These are phyloP conservation scores for Rutstroemia sp. DNA, from an alignment of 2,329 filamentous ascomycete genomes.

Conservation along the genomic window DNA sequence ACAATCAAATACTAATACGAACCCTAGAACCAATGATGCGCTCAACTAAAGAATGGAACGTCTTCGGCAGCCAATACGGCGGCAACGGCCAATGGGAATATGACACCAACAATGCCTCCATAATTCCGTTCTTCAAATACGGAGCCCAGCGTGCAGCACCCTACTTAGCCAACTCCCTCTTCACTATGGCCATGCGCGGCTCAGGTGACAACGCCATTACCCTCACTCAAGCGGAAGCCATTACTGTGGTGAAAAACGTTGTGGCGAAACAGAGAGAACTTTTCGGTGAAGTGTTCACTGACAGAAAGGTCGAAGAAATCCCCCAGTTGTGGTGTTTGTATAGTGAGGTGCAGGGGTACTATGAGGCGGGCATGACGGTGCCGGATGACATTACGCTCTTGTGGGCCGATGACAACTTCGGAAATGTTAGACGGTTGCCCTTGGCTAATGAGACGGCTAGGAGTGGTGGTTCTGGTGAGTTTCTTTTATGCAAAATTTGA, in stretches of 20 bases:
- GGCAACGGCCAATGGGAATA: slow-evolving; percentile 59
- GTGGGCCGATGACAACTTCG: slow-evolving; percentile 65
- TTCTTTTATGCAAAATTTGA: background rate
- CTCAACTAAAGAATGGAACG: slow-evolving; percentile 49
- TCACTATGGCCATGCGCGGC: slow-evolving; percentile 65
- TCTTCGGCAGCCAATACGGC: slow-evolving; percentile 27
- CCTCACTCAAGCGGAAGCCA: slow-evolving; percentile 46
- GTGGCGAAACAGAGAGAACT: slow-evolving; percentile 54
- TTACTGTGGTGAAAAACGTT: slow-evolving; percentile 51
- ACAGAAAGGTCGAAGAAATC: slow-evolving; percentile 35
- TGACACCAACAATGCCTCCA: slow-evolving; percentile 59
- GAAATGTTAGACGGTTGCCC: slow-evolving; percentile 56
- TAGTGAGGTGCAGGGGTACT: slow-evolving; percentile 66
- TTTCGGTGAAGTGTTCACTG: slow-evolving; percentile 47
- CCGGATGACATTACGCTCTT: slow-evolving; percentile 62
- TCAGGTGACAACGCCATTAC: slow-evolving; percentile 56
- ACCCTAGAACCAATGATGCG: slow-evolving; percentile 59
- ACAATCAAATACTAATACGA: background rate
- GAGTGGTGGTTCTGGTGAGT: slow-evolving; percentile 49
- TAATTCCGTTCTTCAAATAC: slow-evolving; percentile 61
- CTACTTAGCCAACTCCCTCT: slow-evolving; percentile 56
- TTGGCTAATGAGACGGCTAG: slow-evolving; percentile 50
- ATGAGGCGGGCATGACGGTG: slow-evolving; percentile 54
- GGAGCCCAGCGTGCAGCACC: slow-evolving; percentile 58
- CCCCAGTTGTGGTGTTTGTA: slow-evolving; percentile 69